A percentile compares a stretch with the other conserved stretches of the same genome.
Evolutionary conservation across 192 early-diverging fungal genomes (phyloP).

Genomic region (Dispira simplex): DNA sequence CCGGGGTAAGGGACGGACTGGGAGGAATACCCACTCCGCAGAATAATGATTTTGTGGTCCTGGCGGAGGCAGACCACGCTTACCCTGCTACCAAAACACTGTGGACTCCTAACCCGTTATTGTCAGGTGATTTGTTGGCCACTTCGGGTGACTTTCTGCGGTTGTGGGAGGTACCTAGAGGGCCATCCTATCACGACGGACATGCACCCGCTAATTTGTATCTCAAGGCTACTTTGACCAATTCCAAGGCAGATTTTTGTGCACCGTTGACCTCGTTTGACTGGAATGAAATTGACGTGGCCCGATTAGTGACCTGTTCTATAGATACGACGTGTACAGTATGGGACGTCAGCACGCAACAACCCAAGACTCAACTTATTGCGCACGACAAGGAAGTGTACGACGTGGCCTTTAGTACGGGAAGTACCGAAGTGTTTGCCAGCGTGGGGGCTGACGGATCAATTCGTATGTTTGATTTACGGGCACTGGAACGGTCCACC

Average conservation of each 20-base stretch:
- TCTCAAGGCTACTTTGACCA: constrained; percentile 29
- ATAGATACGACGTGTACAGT: constrained; percentile 99
- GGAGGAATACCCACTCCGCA: background rate
- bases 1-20: background rate
- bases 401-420: constrained; percentile 88
- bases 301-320: constrained; percentile 74
- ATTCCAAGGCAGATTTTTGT: constrained; percentile 51
- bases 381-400: constrained; percentile 97
- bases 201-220: constrained; percentile 6
- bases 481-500: constrained; percentile 91
- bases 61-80: constrained; percentile 61
- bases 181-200: background rate
- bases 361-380: constrained; percentile 98
- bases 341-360: constrained; percentile 93
- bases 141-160: constrained; percentile 77
- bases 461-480: constrained; percentile 93
- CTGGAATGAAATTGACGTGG: constrained; percentile 84
- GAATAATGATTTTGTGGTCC: constrained; percentile 47
- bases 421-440: constrained; percentile 78
- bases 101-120: constrained; percentile 65
- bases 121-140: constrained; percentile 53
- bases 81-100: constrained; percentile 87
- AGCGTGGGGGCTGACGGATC: constrained; percentile 97
- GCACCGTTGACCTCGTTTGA: constrained; percentile 95
- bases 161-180: constrained; percentile 58